These are phyloP conservation scores for Porcisia hertigi DNA, from an alignment of 208 protist species.

Conservation along the genomic window DNA sequence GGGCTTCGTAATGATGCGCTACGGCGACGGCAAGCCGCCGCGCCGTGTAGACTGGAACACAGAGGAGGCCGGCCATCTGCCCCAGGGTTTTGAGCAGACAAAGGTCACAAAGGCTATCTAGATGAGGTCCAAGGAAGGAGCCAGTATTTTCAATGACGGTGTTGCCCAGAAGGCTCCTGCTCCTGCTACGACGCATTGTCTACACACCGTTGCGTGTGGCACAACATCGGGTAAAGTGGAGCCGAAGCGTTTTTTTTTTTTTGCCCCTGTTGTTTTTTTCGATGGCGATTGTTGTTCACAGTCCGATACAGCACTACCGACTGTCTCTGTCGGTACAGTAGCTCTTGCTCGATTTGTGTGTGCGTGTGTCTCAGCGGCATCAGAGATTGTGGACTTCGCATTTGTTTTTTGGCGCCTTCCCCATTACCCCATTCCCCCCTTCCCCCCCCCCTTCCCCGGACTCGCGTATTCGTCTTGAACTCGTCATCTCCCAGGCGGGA, in stretches of 20 bases:
- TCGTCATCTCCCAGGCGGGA: too few species aligned
- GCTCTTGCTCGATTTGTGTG: too few species aligned
- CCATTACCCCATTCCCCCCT: too few species aligned
- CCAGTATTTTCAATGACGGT: background rate
- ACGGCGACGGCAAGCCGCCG: conserved; percentile 84
- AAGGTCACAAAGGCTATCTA: conserved; percentile 61
- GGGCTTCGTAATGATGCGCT: conserved; percentile 69
- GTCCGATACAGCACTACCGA: too few species aligned
- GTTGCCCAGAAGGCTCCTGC: background rate
- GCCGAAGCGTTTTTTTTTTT: background rate
- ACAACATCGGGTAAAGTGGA: background rate
- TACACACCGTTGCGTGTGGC: background rate
- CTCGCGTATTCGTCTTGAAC: too few species aligned
- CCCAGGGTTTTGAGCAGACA: conserved; percentile 71
- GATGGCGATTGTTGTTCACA: too few species aligned
- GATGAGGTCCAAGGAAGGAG: background rate
- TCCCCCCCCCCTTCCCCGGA: too few species aligned
- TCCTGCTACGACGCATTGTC: background rate
- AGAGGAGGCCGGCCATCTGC: conserved; percentile 81
- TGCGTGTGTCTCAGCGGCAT: too few species aligned
- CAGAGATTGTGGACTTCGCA: too few species aligned
- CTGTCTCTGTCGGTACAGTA: too few species aligned
- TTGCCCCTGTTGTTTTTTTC: too few species aligned
- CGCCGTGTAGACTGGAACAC: conserved; percentile 89
- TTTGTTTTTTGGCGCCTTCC: too few species aligned